Evolutionary conservation across 768 basidiomycete genomes (phyloP), one percentile per base, ranked within the genome.

Genomic region (Mycena floridula): DNA sequence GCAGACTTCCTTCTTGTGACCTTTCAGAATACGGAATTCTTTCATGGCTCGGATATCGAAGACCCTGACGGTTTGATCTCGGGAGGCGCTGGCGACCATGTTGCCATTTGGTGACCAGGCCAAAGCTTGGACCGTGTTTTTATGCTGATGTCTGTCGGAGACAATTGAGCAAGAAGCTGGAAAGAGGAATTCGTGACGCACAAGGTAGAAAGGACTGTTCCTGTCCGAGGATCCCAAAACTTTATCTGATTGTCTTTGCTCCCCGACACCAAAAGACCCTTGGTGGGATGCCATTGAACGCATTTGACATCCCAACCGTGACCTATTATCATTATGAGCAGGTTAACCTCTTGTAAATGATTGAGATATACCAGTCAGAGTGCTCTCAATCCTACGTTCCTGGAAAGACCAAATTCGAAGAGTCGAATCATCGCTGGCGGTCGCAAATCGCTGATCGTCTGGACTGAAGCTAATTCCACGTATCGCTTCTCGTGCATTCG

Each of bases 281-380:
- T 97, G 0, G 87, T 90, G 4, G 93, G 92, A 66, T 99, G 96
- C 96, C 96, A 99, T 68, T 97, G 87, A 1, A 97, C 92, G 48
- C 92, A 96, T 59, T 94, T 89, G 18, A 99, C 96, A 56, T 99
- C 96, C 93, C 94, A 97, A 4, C 94, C 93, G 55, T 98, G 95
- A n/a, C 93, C 93, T 92, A 42, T 11, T 37, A 9, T 40, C 11
- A 5, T 48, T 18, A 50, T 25, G 24, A 25, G 39, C 20, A n/a
- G n/a, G n/a, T n/a, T n/a, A n/a, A n/a, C n/a, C n/a, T n/a, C n/a
- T n/a, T n/a, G n/a, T n/a, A n/a, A n/a, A n/a, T n/a, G n/a, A n/a
- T n/a, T n/a, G n/a, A n/a, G n/a, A n/a, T n/a, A 35, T 48, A 84
- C 93, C 94, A 27, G 88, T 89, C 52, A 97, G 68, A 1, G 84